Conservation (phyloP, 225 moss, liverwort and hornwort genomes). For the Pseudoscleropodium purum region DNA sequence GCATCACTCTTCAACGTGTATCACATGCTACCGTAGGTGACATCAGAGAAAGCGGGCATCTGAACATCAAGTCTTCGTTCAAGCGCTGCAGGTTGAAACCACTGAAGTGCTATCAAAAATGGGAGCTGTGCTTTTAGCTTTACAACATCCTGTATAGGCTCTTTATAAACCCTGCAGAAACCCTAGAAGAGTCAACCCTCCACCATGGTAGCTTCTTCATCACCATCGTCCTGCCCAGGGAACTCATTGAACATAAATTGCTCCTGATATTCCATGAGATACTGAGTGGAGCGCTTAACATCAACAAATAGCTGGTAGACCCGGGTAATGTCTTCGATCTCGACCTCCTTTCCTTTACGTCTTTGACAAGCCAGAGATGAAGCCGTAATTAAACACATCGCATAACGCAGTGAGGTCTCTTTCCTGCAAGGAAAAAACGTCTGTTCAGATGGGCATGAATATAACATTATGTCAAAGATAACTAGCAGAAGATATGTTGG, state of each 20-base stretch:
- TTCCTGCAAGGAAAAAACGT: conserved; percentile 22
- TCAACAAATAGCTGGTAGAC: conserved; percentile 76
- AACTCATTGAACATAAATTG: conserved; percentile 83
- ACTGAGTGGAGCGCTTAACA: conserved; percentile 74
- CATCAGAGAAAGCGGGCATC: neutral
- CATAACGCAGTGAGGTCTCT: conserved; percentile 77
- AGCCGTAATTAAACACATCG: conserved; percentile 79
- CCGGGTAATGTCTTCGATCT: conserved; percentile 68
- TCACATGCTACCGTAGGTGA: neutral
- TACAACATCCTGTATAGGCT: neutral
- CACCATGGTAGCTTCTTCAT: conserved; percentile 65
- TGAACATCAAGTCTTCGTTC: neutral
- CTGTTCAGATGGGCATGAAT: neutral
- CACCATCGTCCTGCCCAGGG: conserved; percentile 29
- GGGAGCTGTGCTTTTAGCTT: neutral
- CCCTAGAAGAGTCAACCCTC: conserved; percentile 20
- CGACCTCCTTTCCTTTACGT: conserved; percentile 73
- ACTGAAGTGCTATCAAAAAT: conserved; percentile 4
- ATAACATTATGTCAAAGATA: neutral
- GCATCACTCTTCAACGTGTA: neutral
- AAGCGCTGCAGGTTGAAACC: neutral
- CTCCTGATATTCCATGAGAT: conserved; percentile 81
- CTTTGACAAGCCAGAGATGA: conserved; percentile 72
- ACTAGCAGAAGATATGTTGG: neutral
- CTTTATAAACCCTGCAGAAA: neutral